Percentiles rank a stretch among this genome's conserved stretches.
These are phyloP conservation scores for Debaryomyces sp. DNA, from an alignment of 1,139 yeast genomes.

Conservation along the genomic window DNA sequence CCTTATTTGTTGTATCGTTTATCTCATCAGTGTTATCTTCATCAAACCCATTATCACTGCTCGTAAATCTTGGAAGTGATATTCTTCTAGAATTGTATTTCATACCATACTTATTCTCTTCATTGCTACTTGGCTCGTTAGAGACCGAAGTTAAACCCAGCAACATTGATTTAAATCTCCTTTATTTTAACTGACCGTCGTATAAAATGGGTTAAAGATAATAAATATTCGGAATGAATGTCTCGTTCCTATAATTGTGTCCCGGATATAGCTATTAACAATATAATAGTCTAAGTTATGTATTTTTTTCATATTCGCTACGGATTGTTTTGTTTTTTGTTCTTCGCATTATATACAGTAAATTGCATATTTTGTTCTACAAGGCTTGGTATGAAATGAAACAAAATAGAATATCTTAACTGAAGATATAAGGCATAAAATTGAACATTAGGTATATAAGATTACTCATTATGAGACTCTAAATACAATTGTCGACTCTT, in stretches of 20 bases:
- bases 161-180: constrained; percentile 1
- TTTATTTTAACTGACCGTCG: background rate
- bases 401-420: background rate
- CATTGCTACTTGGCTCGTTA: background rate
- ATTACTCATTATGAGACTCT: background rate
- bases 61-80: constrained; percentile 2
- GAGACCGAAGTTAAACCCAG: constrained; percentile 2
- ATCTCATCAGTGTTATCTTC: background rate
- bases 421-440: background rate
- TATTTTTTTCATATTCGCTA: background rate
- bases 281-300: background rate
- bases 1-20: background rate
- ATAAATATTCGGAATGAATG: background rate
- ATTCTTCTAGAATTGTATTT: constrained; percentile 6
- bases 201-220: background rate
- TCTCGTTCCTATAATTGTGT: background rate
- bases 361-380: background rate
- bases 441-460: background rate
- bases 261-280: background rate
- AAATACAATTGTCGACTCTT: background rate
- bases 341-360: constrained; percentile 2
- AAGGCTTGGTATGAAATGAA: background rate
- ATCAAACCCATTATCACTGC: background rate
- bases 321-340: constrained; percentile 5
- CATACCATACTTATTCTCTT: background rate